Evolutionary conservation across 2,329 filamentous ascomycete species (phyloP).

Genomic region (Neurospora sp.): DNA sequence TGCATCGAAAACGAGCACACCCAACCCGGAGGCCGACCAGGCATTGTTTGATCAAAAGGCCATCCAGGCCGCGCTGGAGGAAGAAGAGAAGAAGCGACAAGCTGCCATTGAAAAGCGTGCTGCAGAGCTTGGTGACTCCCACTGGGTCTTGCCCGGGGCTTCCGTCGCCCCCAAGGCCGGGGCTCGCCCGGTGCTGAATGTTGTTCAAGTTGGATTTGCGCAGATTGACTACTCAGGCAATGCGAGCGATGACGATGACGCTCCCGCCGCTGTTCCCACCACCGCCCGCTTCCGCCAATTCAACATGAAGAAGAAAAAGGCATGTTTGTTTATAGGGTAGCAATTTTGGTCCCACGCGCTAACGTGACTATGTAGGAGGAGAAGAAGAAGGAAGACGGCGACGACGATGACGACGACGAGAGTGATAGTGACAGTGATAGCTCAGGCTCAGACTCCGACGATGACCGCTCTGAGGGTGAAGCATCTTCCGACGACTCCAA

Average conservation of each 20-base stretch:
- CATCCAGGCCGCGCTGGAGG: conserved; percentile 52
- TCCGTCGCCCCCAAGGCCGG: conserved; percentile 22
- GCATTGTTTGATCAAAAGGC: conserved; percentile 46
- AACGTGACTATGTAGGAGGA: neutral
- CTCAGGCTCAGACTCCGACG: conserved; percentile 25
- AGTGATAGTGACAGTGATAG: conserved; percentile 5
- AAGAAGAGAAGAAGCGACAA: conserved; percentile 56
- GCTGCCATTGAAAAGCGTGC: conserved; percentile 52
- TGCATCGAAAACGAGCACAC: conserved; percentile 26
- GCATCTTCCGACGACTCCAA: conserved; percentile 3
- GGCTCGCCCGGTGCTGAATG: conserved; percentile 33
- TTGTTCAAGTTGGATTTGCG: conserved; percentile 50
- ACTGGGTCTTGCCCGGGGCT: conserved; percentile 60
- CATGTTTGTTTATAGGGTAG: conserved; percentile 6
- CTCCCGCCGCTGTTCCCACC: conserved; percentile 8
- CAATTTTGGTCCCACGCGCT: neutral
- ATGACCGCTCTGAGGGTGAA: conserved; percentile 25
- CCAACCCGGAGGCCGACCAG: conserved; percentile 26
- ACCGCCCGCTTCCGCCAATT: conserved; percentile 18
- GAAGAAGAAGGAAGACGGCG: conserved; percentile 4
- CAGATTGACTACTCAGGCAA: conserved; percentile 33
- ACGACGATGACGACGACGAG: conserved; percentile 4
- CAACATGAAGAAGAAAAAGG: conserved; percentile 23
- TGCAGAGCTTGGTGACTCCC: conserved; percentile 55
- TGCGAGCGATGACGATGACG: conserved; percentile 26